Conservation (phyloP, 176 grass and related monocot genomes). For the Cenchrus fungigraminus region DNA sequence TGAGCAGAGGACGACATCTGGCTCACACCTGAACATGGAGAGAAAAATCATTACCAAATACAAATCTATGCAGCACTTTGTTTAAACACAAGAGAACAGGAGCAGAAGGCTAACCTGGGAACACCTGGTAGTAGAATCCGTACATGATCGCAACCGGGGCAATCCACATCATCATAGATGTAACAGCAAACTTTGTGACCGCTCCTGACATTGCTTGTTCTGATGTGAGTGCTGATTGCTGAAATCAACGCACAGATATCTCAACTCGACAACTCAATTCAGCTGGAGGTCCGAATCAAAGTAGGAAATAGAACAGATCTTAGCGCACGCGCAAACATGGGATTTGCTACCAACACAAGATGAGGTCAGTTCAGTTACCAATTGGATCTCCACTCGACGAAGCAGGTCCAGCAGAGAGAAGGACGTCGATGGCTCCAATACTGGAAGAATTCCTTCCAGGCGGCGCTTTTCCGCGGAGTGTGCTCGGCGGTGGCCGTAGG, state of each 20-base stretch:
- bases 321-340: not conserved
- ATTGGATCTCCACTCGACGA: not conserved
- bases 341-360: conserved; percentile 12
- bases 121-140: conserved; percentile 72
- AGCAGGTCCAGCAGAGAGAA: not conserved
- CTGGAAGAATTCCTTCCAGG: not conserved
- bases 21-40: conserved; percentile 42
- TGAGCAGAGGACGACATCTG: conserved; percentile 69
- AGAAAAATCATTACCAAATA: not conserved
- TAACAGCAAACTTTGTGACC: conserved; percentile 68
- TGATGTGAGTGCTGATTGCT: conserved; percentile 10
- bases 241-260: not conserved
- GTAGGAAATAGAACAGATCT: not conserved
- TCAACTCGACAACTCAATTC: conserved; percentile 6
- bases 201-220: conserved; percentile 65
- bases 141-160: conserved; percentile 71
- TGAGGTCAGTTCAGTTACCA: not conserved
- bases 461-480: too few relatives aligned
- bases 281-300: not conserved
- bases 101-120: conserved; percentile 65
- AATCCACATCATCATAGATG: conserved; percentile 92
- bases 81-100: not conserved
- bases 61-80: not conserved
- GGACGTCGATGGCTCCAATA: too few relatives aligned
- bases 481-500: not conserved